Conservation (phyloP, 495 filamentous ascomycete genomes). For the Xylona heveae region DNA sequence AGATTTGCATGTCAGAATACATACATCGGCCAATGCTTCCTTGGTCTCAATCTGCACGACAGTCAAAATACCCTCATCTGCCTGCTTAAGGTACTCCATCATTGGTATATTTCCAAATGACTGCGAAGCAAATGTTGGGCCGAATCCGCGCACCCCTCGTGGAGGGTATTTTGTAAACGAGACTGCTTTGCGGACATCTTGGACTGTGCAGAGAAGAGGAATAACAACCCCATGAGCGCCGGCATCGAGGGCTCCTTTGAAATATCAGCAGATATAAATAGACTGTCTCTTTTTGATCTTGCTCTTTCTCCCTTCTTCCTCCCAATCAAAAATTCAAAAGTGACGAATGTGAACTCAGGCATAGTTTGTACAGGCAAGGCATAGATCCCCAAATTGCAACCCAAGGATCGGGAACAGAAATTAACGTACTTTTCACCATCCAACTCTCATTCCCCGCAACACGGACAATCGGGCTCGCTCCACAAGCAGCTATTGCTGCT, state of each 20-base stretch:
- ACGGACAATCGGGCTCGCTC: constrained; percentile 44
- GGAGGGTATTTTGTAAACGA: constrained; percentile 46
- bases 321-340: no score
- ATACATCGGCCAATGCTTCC: constrained; percentile 40
- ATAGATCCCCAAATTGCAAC: neutral
- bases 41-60: constrained; percentile 71
- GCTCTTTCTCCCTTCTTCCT: no score
- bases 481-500: constrained; percentile 42
- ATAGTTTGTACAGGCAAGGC: constrained; percentile 5
- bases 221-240: constrained; percentile 50
- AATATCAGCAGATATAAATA: no score
- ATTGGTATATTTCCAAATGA: constrained; percentile 31
- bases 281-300: no score
- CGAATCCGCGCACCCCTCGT: constrained; percentile 38
- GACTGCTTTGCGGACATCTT: constrained; percentile 37
- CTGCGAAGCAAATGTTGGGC: constrained; percentile 44
- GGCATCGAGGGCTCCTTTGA: constrained; percentile 38
- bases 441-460: constrained; percentile 42
- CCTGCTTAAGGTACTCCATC: constrained; percentile 50
- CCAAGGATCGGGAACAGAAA: neutral
- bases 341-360: no score
- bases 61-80: constrained; percentile 47
- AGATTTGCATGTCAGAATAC: neutral
- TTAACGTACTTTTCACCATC: constrained; percentile 54
- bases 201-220: constrained; percentile 39